Evolutionary conservation across 257 asterid species (phyloP), one percentile per base, ranked within the genome.

Genomic region (Capsicum pubescens): DNA sequence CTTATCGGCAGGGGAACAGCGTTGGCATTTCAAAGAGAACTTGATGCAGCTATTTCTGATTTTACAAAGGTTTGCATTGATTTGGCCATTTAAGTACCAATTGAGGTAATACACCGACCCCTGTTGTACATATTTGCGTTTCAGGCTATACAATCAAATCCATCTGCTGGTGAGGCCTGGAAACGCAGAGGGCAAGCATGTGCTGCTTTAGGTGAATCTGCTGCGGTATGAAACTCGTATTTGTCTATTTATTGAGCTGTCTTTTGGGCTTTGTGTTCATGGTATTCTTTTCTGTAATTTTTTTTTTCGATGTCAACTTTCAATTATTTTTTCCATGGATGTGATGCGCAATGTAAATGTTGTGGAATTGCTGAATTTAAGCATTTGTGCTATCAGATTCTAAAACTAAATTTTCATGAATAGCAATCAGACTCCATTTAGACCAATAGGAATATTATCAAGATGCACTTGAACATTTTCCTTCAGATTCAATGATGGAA

Each of bases 181-280:
- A 97, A 97, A 87, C 98, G 99, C 86, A 88, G 99, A 91, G 99
- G 99, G 79, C 99, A 97, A 90, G 99, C 98, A 77, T 94, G 91
- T 86, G 99, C 99, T 70, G 98, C 99, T 76, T 88, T 97, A 89
- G 98, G 99, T 86, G 98, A 96, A 89, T 94, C 94, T 88, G 97
- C 92, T 39, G 93, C 92, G 98, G 99, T 96, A 72, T 50, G 68
- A 68, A 16, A 55, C 60, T 76, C 9, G 15, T 76, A 76, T 26
- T 76, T 76, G 84, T 69, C 77, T 79, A 78, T 44, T 83, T 79
- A 78, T 50, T 84, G 56, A 89, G 12, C 69, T 42, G 52, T 55
- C 78, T 21, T 72, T 55, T 68, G 55, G 67, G 58, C 42, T 87
- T 57, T 55, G 60, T 86, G 48, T 42, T 54, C 72, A 74, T n/a